Base-by-base conservation (phyloP, 805 yeast genomes). In the Starmerella scarabaei region DNA sequence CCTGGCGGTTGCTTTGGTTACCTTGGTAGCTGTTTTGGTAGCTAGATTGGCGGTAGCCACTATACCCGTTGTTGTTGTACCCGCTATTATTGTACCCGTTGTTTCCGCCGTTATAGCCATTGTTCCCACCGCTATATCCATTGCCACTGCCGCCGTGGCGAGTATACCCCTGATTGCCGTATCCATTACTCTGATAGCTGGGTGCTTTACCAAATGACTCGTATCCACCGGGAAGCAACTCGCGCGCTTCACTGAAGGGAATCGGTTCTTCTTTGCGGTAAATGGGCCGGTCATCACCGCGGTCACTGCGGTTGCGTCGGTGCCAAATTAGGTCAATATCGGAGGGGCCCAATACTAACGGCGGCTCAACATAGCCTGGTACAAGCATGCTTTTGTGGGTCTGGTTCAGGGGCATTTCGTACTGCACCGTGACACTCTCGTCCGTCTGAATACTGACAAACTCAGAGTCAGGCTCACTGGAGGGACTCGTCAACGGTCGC, bases 311-410 rank as follows among this genome's bases (percentile, higher is more conserved):
- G n/a, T 51, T 43, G n/a, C 52, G 50, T 2, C 62, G 51, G 20
- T 44, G 50, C 33, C 48, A 53, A 12, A 83, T 65, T 9, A 68
- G 62, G 46, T 78, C 83, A 41, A 67, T 71, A 51, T 86, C 96
- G 35, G 77, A 78, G 30, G 71, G 72, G 4, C 74, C 73, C 34
- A 88, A 63, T 6, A 77, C 76, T 16, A 67, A 66, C 27, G 62
- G 61, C 43, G 75, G 78, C 4, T 84, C 70, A 44, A 75, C 73
- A 53, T 66, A 83, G 0, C 96, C 96, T 34, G 77, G 80, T 47
- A 88, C 59, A 18, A 88, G 64, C 80, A 91, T 80, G 1, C 93
- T 79, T 56, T 88, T 91, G 24, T 84, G 78, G 2, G 40, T 49
- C 12, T 60, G 66, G 29, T 63, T 64, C 2, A 66, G 61, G 3